Percentiles rank a stretch among this genome's conserved stretches.
These are phyloP conservation scores for Epipyxis sp. DNA, from an alignment of 108 stramenopile genomes.

Conservation along the genomic window DNA sequence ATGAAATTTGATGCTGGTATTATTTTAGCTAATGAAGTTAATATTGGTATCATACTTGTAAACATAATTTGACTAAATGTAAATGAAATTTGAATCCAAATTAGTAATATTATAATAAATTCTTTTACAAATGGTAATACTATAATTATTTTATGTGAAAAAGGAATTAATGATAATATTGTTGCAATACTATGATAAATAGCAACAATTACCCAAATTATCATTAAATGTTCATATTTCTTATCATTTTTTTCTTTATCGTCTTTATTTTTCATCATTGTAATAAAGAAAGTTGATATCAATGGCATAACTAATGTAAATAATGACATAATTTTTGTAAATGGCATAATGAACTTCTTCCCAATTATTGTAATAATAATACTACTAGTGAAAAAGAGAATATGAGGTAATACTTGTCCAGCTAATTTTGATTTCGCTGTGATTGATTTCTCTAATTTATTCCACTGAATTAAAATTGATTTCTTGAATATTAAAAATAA, in stretches of 20 bases:
- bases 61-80: background rate
- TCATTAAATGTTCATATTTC: background rate
- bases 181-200: background rate
- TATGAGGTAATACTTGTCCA: slow-evolving; percentile 2
- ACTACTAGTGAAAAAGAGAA: slow-evolving; percentile 18
- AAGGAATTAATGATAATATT: background rate
- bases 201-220: background rate
- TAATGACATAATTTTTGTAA: background rate
- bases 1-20: background rate
- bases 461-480: background rate
- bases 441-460: background rate
- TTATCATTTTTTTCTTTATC: background rate
- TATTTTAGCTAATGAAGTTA: background rate
- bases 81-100: background rate
- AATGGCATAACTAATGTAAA: slow-evolving; percentile 21
- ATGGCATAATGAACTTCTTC: slow-evolving; percentile 28
- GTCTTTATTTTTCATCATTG: background rate
- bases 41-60: background rate
- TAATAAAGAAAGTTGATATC: background rate
- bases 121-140: background rate
- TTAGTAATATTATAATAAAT: background rate
- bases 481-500: slow-evolving; percentile 6
- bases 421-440: slow-evolving; percentile 13
- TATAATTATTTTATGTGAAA: background rate
- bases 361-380: background rate